Evolutionary conservation across 805 yeast genomes (phyloP).

Genomic region (Saturnispora mendoncae): DNA sequence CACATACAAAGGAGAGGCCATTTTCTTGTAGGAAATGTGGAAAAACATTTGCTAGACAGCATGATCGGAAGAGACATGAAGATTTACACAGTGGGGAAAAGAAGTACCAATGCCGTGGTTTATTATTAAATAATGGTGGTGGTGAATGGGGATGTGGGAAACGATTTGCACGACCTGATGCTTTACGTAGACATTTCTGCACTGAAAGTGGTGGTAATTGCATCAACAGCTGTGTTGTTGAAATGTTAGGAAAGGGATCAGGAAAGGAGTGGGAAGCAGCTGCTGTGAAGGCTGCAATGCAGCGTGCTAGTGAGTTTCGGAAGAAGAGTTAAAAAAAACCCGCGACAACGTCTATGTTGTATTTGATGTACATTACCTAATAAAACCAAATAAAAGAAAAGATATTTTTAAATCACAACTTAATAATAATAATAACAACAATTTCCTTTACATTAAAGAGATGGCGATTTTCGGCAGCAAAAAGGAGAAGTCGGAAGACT

Average conservation of each 20-base stretch:
- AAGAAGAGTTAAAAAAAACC: background rate
- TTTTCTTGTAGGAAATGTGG: constrained; percentile 43
- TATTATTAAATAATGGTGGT: constrained; percentile 34
- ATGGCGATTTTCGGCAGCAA: constrained; percentile 42
- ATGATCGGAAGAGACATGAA: constrained; percentile 8
- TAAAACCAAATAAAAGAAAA: too few relatives aligned
- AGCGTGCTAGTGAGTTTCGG: constrained; percentile 6
- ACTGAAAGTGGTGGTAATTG: constrained; percentile 73
- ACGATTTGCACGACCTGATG: constrained; percentile 73
- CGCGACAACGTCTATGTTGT: too few relatives aligned
- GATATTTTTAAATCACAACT: too few relatives aligned
- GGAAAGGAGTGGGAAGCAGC: constrained; percentile 10
- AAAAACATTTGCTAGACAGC: constrained; percentile 8
- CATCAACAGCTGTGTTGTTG: constrained; percentile 53
- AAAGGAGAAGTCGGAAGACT: constrained; percentile 23
- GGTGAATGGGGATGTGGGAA: constrained; percentile 79
- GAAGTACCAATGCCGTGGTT: constrained; percentile 62
- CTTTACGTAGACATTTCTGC: constrained; percentile 67
- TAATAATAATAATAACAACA: background rate
- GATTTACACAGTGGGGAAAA: constrained; percentile 70
- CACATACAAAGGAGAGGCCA: constrained; percentile 64
- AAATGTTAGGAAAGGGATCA: constrained; percentile 1
- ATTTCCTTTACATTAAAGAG: background rate
- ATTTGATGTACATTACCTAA: too few relatives aligned
- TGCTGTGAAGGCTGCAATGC: constrained; percentile 14